phyloP scores from a whole-genome alignment of 1,284 basidiomycete genomes.

The Irpex sp. region DNA sequence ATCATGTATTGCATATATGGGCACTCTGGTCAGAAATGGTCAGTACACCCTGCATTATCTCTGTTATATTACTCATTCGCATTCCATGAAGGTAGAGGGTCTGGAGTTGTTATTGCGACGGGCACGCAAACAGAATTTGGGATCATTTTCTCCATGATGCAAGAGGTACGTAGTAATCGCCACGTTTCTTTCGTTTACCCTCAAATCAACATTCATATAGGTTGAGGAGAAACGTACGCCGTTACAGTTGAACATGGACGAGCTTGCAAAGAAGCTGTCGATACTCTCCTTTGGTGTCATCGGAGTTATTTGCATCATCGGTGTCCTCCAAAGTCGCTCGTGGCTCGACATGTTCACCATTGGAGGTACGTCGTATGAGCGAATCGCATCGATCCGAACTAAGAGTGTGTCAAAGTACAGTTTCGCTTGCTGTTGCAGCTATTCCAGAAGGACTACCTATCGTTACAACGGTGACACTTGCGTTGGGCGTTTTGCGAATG shows the following conservation, averaged over 20 bases:
- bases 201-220: constrained; percentile 29
- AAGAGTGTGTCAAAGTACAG: constrained; percentile 40
- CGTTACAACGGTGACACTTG: constrained; percentile 95
- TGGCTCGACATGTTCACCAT: constrained; percentile 99
- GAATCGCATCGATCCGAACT: not conserved
- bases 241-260: constrained; percentile 94
- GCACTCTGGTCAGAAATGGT: constrained; percentile 93
- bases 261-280: constrained; percentile 90
- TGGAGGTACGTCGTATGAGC: constrained; percentile 57
- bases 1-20: constrained; percentile 93
- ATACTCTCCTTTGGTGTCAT: constrained; percentile 91
- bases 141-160: constrained; percentile 97
- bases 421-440: constrained; percentile 94
- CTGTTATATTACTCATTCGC: not conserved
- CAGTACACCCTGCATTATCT: not conserved
- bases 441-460: constrained; percentile 97
- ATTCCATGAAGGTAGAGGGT: constrained; percentile 61
- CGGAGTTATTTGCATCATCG: constrained; percentile 90
- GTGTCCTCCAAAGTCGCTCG: constrained; percentile 80
- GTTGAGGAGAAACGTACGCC: constrained; percentile 94
- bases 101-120: constrained; percentile 88
- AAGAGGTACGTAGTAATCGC: constrained; percentile 62
- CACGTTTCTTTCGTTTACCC: not conserved
- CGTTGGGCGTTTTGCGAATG: constrained; percentile 93
- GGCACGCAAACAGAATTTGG: constrained; percentile 93